These are phyloP conservation scores for Adenanthera pavonina DNA, from an alignment of 306 rosid genomes.

Conservation along the genomic window DNA sequence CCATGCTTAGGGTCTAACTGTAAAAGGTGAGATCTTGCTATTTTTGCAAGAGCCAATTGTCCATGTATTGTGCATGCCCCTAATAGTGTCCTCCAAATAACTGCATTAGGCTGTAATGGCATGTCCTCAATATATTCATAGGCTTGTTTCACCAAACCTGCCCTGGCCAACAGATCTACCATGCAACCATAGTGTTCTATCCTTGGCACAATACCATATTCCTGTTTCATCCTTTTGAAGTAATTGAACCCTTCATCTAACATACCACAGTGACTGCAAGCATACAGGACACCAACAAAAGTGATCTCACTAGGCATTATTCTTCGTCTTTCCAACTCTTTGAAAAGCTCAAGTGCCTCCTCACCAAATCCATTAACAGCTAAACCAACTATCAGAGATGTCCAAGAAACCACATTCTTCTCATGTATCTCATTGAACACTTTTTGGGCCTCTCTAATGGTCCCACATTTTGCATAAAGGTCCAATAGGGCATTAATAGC, in stretches of 20 bases:
- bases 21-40: slow-evolving; percentile 55
- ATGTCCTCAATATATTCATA: slow-evolving; percentile 57
- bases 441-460: slow-evolving; percentile 48
- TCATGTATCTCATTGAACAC: slow-evolving; percentile 53
- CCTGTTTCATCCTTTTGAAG: slow-evolving; percentile 57
- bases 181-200: slow-evolving; percentile 69
- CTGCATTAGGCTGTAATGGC: slow-evolving; percentile 60
- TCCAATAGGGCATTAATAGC: slow-evolving; percentile 55
- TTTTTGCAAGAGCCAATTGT: slow-evolving; percentile 51
- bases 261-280: slow-evolving; percentile 71
- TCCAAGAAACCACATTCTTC: slow-evolving; percentile 54
- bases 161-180: slow-evolving; percentile 64
- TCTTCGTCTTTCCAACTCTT: slow-evolving; percentile 51
- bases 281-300: slow-evolving; percentile 67
- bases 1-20: slow-evolving; percentile 59
- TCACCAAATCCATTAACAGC: slow-evolving; percentile 69
- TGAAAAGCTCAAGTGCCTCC: slow-evolving; percentile 59
- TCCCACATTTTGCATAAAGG: slow-evolving; percentile 63
- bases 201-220: slow-evolving; percentile 53
- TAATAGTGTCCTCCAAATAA: slow-evolving; percentile 64
- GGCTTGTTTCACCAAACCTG: slow-evolving; percentile 62
- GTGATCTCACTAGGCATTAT: slow-evolving; percentile 56
- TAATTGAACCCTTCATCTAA: slow-evolving; percentile 60
- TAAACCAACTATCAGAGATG: slow-evolving; percentile 64
- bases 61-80: slow-evolving; percentile 66